Evolutionary conservation across 441 rosid genomes (phyloP).

Genomic region (Macaranga tanarius): DNA sequence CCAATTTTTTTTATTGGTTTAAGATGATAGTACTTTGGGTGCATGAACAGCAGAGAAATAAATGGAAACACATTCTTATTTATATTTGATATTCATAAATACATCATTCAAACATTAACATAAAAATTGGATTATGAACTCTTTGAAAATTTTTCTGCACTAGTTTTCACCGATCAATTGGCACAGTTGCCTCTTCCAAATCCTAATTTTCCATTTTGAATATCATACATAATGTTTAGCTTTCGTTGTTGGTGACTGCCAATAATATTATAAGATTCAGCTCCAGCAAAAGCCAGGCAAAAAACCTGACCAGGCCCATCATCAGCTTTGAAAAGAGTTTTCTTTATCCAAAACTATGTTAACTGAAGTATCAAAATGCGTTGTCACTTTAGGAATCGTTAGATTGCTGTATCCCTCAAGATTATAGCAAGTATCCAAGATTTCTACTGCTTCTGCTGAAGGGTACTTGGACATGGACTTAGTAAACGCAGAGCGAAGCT

Average conservation of each 20-base stretch:
- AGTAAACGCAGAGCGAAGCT: conserved; percentile 17
- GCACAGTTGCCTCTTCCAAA: conserved; percentile 21
- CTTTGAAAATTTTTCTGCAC: no score
- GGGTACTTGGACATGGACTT: conserved; percentile 27
- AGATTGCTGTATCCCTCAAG: background rate
- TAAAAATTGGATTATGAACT: no score
- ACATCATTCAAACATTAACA: no score
- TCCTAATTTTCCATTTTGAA: background rate
- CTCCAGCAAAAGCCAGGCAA: conserved; percentile 32
- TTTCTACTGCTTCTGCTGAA: background rate
- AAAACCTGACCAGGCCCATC: conserved; percentile 13
- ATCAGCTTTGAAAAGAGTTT: background rate
- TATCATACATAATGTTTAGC: conserved; percentile 23
- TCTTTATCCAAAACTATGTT: no score
- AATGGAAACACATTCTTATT: no score
- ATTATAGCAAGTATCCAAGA: conserved; percentile 35
- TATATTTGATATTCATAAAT: no score
- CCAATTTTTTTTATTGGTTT: no score
- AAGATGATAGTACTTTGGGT: no score
- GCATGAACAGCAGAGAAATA: no score
- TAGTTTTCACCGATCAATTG: background rate
- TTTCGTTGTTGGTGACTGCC: conserved; percentile 28
- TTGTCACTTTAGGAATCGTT: conserved; percentile 13
- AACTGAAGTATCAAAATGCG: conserved; percentile 14
- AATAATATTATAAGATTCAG: conserved; percentile 12